Conservation (phyloP, 2,329 filamentous ascomycete genomes). For the Rutstroemia sp. region DNA sequence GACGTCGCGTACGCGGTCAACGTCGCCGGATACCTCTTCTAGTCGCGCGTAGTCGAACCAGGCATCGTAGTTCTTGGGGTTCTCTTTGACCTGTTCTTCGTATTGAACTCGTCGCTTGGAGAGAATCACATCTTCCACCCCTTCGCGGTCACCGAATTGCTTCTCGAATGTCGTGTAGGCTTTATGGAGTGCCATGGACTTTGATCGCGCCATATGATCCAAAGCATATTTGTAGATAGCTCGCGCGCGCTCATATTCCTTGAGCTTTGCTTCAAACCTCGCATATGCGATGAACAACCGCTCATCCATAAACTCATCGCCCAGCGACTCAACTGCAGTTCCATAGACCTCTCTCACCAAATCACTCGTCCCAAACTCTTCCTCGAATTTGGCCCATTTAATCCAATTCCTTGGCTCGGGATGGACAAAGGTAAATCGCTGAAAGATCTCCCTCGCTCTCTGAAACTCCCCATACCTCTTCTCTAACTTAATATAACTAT, state of each 20-base stretch:
- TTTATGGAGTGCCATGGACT: conserved; percentile 78
- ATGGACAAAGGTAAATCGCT: conserved; percentile 84
- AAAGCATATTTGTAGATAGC: conserved; percentile 97
- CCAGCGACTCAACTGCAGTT: conserved; percentile 77
- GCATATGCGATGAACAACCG: conserved; percentile 92
- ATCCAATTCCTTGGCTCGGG: conserved; percentile 97
- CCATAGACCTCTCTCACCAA: conserved; percentile 89
- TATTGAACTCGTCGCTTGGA: conserved; percentile 90
- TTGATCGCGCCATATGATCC: conserved; percentile 82
- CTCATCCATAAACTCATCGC: conserved; percentile 94
- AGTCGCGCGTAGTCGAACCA: conserved; percentile 95
- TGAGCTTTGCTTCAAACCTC: conserved; percentile 88
- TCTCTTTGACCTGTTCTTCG: conserved; percentile 89
- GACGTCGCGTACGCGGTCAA: conserved; percentile 78
- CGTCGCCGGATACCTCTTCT: conserved; percentile 78
- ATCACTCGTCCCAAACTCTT: conserved; percentile 89
- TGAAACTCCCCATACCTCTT: conserved; percentile 92
- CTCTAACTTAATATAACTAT: conserved; percentile 93
- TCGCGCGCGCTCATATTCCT: conserved; percentile 87
- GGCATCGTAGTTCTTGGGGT: conserved; percentile 90
- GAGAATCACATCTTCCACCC: conserved; percentile 92
- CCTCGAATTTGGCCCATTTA: conserved; percentile 96
- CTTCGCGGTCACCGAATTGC: conserved; percentile 88
- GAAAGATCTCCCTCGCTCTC: conserved; percentile 81
- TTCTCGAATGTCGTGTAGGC: conserved; percentile 98